Conservation (phyloP, 495 filamentous ascomycete species). For the Penicillium turbatum region DNA sequence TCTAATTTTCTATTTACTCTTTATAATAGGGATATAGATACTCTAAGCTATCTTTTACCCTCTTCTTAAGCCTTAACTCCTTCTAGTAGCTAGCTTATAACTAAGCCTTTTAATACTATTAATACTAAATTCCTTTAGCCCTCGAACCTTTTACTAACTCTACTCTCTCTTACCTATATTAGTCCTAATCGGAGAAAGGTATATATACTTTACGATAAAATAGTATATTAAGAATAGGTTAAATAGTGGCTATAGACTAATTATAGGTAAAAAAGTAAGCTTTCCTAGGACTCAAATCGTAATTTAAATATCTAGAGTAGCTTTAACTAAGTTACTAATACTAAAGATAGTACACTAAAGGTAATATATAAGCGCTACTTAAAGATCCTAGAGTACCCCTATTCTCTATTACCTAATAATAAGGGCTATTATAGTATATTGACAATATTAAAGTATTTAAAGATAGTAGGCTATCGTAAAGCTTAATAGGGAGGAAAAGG, state of each 20-base stretch:
- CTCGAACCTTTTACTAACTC: neutral
- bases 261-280: slow-evolving; percentile 4
- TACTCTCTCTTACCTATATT: neutral
- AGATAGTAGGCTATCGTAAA: slow-evolving; percentile 19
- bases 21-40: neutral
- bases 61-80: neutral
- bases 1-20: neutral
- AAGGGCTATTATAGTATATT: slow-evolving; percentile 9
- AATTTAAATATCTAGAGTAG: slow-evolving; percentile 1
- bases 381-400: slow-evolving; percentile 3
- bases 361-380: slow-evolving; percentile 5
- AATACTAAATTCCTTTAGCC: neutral
- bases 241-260: slow-evolving; percentile 3
- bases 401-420: slow-evolving; percentile 3
- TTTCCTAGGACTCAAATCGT: slow-evolving; percentile 1
- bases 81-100: neutral
- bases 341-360: slow-evolving; percentile 3
- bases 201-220: slow-evolving; percentile 3
- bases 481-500: slow-evolving; percentile 29
- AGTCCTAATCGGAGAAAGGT: neutral
- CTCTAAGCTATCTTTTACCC: neutral
- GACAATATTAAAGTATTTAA: slow-evolving; percentile 6
- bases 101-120: neutral
- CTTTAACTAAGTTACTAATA: slow-evolving; percentile 4
- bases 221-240: slow-evolving; percentile 5